Evolutionary conservation across 176 grass and related monocot genomes (phyloP).

Genomic region (barley (Hordeum vulgare)): MorexV3_pseudomolecules_assembly NC_058520.1:545423118-545423617

Average conservation of each 20-base stretch:
- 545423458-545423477: no score
- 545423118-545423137: slow-evolving; percentile 50
- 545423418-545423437: background rate
- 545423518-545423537: no score
- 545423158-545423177: slow-evolving; percentile 29
- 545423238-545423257: slow-evolving; percentile 39
- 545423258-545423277: slow-evolving; percentile 25
- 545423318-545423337: slow-evolving; percentile 22
- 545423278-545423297: background rate
- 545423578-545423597: no score
- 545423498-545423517: no score
- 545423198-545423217: slow-evolving; percentile 26
- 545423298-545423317: slow-evolving; percentile 4
- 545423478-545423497: no score
- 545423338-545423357: background rate
- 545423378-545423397: background rate
- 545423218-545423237: slow-evolving; percentile 39
- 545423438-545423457: no score
- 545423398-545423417: background rate
- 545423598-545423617: no score
- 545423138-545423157: slow-evolving; percentile 32
- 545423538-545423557: no score
- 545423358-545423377: background rate
- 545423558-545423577: no score
- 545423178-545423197: slow-evolving; percentile 37